Evolutionary conservation across 2,329 filamentous ascomycete species (phyloP).

Genomic region (Colletotrichum chrysophilum): DNA sequence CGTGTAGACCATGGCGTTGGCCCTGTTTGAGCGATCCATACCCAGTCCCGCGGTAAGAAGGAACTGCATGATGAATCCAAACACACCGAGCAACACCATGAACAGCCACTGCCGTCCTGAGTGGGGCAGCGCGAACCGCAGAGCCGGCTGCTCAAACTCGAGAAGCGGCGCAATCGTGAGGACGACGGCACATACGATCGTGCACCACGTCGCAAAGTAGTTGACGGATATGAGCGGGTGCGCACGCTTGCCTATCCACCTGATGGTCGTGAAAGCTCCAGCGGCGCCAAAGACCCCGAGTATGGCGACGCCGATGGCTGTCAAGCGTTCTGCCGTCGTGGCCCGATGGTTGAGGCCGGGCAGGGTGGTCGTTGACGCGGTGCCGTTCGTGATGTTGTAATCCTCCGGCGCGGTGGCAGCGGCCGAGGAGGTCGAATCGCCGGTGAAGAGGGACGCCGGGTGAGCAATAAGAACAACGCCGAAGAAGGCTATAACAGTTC

Average conservation of each 20-base stretch:
- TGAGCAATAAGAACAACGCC: constrained; percentile 86
- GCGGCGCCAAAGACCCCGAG: constrained; percentile 80
- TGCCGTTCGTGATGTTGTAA: constrained; percentile 11
- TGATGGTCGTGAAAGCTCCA: constrained; percentile 75
- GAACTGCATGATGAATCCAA: constrained; percentile 86
- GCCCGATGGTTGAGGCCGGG: constrained; percentile 39
- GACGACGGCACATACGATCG: constrained; percentile 67
- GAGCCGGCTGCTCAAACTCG: constrained; percentile 48
- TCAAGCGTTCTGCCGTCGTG: constrained; percentile 69
- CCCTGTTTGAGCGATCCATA: constrained; percentile 69
- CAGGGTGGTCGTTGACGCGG: constrained; percentile 20
- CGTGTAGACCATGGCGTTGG: constrained; percentile 63
- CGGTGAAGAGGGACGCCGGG: constrained; percentile 62
- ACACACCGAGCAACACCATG: constrained; percentile 70
- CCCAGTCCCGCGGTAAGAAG: constrained; percentile 79
- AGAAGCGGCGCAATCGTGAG: constrained; percentile 58
- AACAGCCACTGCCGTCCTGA: constrained; percentile 66
- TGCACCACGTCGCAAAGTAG: constrained; percentile 78
- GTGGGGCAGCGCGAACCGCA: constrained; percentile 48
- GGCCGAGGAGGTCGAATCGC: constrained; percentile 24
- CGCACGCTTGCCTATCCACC: constrained; percentile 79
- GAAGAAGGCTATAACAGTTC: constrained; percentile 74
- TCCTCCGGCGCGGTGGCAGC: constrained; percentile 15
- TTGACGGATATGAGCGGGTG: constrained; percentile 87
- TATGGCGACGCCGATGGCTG: constrained; percentile 74